Percentiles rank a stretch among this genome's conserved stretches.
phyloP scores from a whole-genome alignment of 176 grass and related monocot species.

The Juncus inflexus region DNA sequence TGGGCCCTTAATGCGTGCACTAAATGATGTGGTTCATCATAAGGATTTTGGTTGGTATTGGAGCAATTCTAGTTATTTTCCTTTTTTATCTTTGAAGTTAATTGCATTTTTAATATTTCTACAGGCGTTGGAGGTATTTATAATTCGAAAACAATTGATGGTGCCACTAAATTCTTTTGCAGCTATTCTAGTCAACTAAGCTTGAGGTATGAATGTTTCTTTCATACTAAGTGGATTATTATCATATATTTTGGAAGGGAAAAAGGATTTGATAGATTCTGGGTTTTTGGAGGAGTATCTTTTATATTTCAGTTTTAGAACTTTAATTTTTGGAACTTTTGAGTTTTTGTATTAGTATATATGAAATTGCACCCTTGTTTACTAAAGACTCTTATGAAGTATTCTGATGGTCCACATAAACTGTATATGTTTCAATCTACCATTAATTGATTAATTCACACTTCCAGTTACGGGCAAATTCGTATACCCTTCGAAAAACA shows the following conservation, averaged over 20 bases:
- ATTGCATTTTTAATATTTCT: not conserved
- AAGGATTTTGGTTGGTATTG: constrained; percentile 90
- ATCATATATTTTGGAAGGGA: too few species aligned
- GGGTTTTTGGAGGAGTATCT: too few species aligned
- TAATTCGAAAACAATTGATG: constrained; percentile 77
- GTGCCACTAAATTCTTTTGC: constrained; percentile 59
- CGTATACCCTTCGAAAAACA: too few species aligned
- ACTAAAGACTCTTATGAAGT: too few species aligned
- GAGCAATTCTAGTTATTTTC: constrained; percentile 13
- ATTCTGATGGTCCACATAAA: not conserved
- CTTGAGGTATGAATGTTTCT: constrained; percentile 46
- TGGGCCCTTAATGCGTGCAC: constrained; percentile 60
- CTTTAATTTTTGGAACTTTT: not conserved
- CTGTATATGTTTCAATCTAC: too few species aligned
- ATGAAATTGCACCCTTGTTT: too few species aligned
- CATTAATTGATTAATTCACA: too few species aligned
- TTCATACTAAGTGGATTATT: too few species aligned
- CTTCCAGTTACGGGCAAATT: too few species aligned
- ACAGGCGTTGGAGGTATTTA: constrained; percentile 70
- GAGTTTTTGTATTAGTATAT: not conserved
- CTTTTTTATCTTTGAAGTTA: too few species aligned
- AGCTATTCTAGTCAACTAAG: constrained; percentile 42
- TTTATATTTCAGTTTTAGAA: too few species aligned
- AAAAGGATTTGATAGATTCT: too few species aligned
- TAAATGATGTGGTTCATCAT: constrained; percentile 93